Conservation (phyloP, 257 asterid species). For the Solanum pinnatisectum region DNA sequence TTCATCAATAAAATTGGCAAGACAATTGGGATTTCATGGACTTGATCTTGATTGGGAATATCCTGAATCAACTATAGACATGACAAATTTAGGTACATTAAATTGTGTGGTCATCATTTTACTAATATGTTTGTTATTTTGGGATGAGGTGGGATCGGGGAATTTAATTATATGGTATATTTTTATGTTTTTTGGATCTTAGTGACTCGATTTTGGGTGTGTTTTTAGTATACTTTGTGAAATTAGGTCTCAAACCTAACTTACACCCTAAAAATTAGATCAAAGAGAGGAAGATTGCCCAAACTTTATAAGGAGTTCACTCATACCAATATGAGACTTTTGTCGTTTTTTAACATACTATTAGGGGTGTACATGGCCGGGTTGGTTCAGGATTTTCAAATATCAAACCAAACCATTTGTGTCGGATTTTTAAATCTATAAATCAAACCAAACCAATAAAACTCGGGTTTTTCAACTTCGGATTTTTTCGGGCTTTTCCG, state of each 20-base stretch:
- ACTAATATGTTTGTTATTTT: neutral
- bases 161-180: neutral
- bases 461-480: too few species aligned
- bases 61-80: conserved; percentile 16
- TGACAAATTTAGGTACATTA: conserved; percentile 25
- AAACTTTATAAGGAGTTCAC: too few species aligned
- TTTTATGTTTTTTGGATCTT: too few species aligned
- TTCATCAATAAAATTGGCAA: conserved; percentile 33
- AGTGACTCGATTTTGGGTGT: neutral
- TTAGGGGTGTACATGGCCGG: too few species aligned
- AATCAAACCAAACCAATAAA: too few species aligned
- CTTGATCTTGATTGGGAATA: conserved; percentile 45
- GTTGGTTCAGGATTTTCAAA: too few species aligned
- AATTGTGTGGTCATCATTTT: neutral
- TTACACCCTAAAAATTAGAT: rapidly evolving
- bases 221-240: too few species aligned
- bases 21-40: conserved; percentile 28
- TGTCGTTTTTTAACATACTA: too few species aligned
- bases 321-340: rapidly evolving
- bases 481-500: too few species aligned
- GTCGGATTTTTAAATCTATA: too few species aligned
- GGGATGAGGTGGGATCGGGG: neutral
- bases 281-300: rapidly evolving
- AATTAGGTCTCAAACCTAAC: rapidly evolving
- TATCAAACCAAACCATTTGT: too few species aligned